Percentiles rank a stretch among this genome's conserved stretches.
Conservation (phyloP, 2,329 filamentous ascomycete species). For the Hypomyces rosellus region DNA sequence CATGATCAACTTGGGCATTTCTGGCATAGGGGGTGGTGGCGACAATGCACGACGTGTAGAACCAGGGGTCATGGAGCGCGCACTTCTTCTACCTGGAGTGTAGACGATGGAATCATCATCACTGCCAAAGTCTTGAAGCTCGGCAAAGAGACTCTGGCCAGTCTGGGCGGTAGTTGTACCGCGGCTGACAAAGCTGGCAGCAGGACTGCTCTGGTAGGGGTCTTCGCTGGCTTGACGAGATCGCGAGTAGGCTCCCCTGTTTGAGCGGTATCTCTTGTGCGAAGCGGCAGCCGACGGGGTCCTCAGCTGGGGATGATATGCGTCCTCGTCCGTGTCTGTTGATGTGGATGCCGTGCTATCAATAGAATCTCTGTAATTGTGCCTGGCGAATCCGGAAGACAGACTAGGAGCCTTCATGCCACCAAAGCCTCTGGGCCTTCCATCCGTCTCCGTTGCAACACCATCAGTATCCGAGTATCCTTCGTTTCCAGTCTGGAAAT, state of each 20-base stretch:
- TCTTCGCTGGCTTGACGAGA: constrained; percentile 58
- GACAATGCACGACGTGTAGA: constrained; percentile 39
- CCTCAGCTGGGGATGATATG: constrained; percentile 42
- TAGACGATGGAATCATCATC: constrained; percentile 59
- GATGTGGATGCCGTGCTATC: constrained; percentile 87
- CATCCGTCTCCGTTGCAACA: constrained; percentile 87
- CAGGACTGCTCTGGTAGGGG: constrained; percentile 54
- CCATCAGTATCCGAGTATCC: constrained; percentile 69
- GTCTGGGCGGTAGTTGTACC: constrained; percentile 44
- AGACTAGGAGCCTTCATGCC: constrained; percentile 37
- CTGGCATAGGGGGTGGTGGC: constrained; percentile 44
- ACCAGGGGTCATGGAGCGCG: constrained; percentile 42
- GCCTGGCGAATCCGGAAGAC: constrained; percentile 30
- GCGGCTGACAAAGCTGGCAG: constrained; percentile 47
- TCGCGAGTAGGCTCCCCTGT: constrained; percentile 52
- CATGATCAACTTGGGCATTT: constrained; percentile 48
- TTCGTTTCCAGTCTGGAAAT: constrained; percentile 90
- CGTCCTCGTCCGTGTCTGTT: constrained; percentile 64
- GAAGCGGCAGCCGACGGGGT: constrained; percentile 57
- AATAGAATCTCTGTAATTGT: constrained; percentile 60
- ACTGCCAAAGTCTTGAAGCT: constrained; percentile 73
- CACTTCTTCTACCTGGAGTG: constrained; percentile 48
- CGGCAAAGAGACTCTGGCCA: constrained; percentile 80
- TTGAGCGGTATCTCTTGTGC: constrained; percentile 65
- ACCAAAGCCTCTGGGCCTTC: constrained; percentile 39